Evolutionary conservation across 805 yeast species (phyloP).

Genomic region (Candida taoyuanica): DNA sequence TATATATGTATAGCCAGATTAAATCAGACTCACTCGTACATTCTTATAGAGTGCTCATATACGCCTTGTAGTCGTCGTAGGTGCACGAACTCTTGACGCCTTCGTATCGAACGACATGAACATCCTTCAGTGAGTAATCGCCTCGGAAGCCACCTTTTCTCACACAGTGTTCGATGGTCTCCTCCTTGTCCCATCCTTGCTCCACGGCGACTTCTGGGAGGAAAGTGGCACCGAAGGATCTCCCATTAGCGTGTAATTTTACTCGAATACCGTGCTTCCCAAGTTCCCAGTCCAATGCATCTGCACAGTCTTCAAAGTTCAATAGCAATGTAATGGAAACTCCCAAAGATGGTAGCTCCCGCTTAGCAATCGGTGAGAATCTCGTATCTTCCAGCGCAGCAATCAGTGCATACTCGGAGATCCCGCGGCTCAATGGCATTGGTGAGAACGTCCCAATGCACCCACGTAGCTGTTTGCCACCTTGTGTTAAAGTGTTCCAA

Average conservation of each 20-base stretch:
- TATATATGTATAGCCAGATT: no score
- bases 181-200: conserved; percentile 72
- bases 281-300: conserved; percentile 68
- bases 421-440: conserved; percentile 13
- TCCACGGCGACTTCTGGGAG: conserved; percentile 88
- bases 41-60: background rate
- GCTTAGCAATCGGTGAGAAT: conserved; percentile 55
- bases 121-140: conserved; percentile 32
- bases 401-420: conserved; percentile 12
- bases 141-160: conserved; percentile 58
- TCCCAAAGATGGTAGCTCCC: conserved; percentile 51
- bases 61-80: conserved; percentile 35
- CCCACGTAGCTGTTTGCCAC: conserved; percentile 55
- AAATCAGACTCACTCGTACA: no score
- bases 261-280: conserved; percentile 82
- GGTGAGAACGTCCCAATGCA: conserved; percentile 83
- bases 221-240: conserved; percentile 66
- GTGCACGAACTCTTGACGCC: conserved; percentile 44
- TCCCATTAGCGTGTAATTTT: conserved; percentile 38
- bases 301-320: conserved; percentile 48
- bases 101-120: conserved; percentile 50
- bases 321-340: conserved; percentile 56
- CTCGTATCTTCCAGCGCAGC: conserved; percentile 75
- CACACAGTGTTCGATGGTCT: conserved; percentile 68
- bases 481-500: conserved; percentile 53